Evolutionary conservation across 176 grass and related monocot genomes (phyloP).

Genomic region (Bonia amplexicaulis): DNA sequence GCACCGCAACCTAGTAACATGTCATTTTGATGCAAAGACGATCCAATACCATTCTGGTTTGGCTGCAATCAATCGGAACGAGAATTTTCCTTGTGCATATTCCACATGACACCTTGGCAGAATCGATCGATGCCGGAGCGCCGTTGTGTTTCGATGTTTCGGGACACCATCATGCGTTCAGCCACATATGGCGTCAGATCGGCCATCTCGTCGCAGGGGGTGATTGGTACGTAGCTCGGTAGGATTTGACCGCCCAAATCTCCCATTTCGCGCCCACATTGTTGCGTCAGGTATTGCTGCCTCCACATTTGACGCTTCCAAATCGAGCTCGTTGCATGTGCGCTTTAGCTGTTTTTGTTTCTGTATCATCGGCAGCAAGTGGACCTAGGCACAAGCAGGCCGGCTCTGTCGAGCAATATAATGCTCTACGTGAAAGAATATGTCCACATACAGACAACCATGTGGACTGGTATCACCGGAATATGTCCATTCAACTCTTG

Average conservation of each 20-base stretch:
- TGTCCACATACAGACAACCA: neutral
- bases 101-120: neutral
- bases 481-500: neutral
- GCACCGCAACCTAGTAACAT: too few relatives aligned
- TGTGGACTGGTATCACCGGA: too few relatives aligned
- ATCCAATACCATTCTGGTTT: neutral
- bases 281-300: neutral
- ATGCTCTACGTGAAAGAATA: neutral
- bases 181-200: neutral
- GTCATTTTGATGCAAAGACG: too few relatives aligned
- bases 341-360: neutral
- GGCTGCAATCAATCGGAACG: neutral
- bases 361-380: neutral
- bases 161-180: neutral
- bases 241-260: constrained; percentile 18
- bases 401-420: too few relatives aligned
- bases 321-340: constrained; percentile 15
- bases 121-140: too few relatives aligned
- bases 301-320: constrained; percentile 43
- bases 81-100: neutral
- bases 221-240: neutral
- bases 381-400: neutral
- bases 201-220: neutral
- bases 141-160: neutral
- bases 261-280: neutral